Base-by-base conservation (phyloP, 1,284 basidiomycete genomes). In the Singerocomus inundabilis region DNA sequence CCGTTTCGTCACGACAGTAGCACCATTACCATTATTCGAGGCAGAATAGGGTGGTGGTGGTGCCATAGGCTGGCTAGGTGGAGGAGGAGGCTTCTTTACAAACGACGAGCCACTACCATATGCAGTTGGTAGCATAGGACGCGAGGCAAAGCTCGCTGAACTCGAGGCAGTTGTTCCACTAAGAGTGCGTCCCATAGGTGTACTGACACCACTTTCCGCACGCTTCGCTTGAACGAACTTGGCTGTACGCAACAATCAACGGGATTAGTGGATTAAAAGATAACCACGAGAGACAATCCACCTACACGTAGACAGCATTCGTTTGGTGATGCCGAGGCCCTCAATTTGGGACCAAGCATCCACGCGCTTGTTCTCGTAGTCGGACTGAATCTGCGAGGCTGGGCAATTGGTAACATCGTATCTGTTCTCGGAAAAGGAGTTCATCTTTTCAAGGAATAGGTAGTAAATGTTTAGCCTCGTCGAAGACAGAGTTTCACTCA, bases 381-480 rank as follows among this genome's bases (percentile, higher is more conserved):
- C 85, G 42, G 76, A 70, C 53, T 84, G 82, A 40, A 97, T 91
- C 61, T 93, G 85, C 18, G 79, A 75, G 24, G 84, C 79, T 33
- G 83, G 73, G 10, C 85, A 66, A 44, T 77, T 80, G 45, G 80
- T 66, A 29, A 87, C 70, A 57, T 95, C 90, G 68, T 89, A 95
- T 66, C 89, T 92, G 51, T 83, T 82, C 55, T 95, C 88, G 3
- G 88, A 81, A 65, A 96, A 98, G 31, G 79, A 80, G 67, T 91
- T 89, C 63, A 98, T 76, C 75, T 95, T 95, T 72, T 98, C 96
- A 53, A 96, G 78, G 66, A 97, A 84, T 52, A 96, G 76, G 70
- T 97, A 98, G 72, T 87, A 96, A 49, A 98, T 89, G 70, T 98
- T 98, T 59, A 96, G 74, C 70, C 89, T 95, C 35, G 44, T 37